These are phyloP conservation scores for Aspergillus phoenicis DNA, from an alignment of 2,329 filamentous ascomycete genomes.

Conservation along the genomic window DNA sequence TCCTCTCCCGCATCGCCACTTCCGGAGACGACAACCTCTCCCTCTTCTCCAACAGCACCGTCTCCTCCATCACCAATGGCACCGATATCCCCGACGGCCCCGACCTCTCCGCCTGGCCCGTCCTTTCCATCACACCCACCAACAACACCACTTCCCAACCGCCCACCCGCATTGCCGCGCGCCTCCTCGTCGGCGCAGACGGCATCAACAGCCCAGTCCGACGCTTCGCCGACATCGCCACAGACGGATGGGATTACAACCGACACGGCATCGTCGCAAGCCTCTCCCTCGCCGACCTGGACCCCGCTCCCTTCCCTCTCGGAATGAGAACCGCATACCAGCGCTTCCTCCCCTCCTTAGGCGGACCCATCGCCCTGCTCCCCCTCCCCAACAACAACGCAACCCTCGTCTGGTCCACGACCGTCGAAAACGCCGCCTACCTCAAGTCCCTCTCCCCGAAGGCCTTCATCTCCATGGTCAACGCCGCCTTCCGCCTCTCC, in stretches of 20 bases:
- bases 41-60: conserved; percentile 74
- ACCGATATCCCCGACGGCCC: conserved; percentile 64
- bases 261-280: conserved; percentile 91
- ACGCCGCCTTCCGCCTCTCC: conserved; percentile 84
- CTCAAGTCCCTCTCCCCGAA: conserved; percentile 72
- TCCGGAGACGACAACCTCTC: conserved; percentile 63
- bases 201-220: conserved; percentile 94
- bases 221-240: conserved; percentile 81
- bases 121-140: conserved; percentile 70
- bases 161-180: conserved; percentile 67
- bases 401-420: conserved; percentile 94
- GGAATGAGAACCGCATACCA: conserved; percentile 81
- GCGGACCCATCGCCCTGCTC: conserved; percentile 84
- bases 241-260: conserved; percentile 89
- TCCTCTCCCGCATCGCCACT: conserved; percentile 71
- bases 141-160: conserved; percentile 22
- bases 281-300: conserved; percentile 64
- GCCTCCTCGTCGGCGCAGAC: conserved; percentile 88
- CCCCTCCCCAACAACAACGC: conserved; percentile 82
- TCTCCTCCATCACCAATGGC: conserved; percentile 78
- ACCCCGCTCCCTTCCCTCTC: conserved; percentile 29
- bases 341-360: conserved; percentile 79
- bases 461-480: conserved; percentile 85
- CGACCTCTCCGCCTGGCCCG: conserved; percentile 84
- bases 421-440: conserved; percentile 72